Conservation (phyloP, 2,329 filamentous ascomycete species). For the Arthrobotrys conoides region DNA sequence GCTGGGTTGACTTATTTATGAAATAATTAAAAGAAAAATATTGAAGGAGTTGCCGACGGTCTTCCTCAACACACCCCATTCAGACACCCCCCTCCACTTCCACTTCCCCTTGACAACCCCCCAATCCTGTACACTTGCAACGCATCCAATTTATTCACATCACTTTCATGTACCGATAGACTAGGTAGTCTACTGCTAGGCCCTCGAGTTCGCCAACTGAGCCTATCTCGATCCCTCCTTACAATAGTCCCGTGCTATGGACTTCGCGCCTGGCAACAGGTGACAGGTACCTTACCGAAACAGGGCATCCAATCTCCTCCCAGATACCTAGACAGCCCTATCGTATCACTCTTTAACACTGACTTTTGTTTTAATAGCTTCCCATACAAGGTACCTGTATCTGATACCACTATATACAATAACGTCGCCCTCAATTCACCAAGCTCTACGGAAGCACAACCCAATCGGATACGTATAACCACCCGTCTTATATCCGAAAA, state of each 20-base stretch:
- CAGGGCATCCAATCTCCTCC: conserved; percentile 32
- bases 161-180: not conserved
- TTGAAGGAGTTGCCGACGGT: not conserved
- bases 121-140: not conserved
- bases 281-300: not conserved
- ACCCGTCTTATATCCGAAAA: not conserved
- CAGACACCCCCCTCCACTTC: not conserved
- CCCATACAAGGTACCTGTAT: not conserved
- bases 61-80: conserved; percentile 7
- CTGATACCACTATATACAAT: not conserved
- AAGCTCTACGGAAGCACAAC: no score
- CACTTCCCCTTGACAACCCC: not conserved
- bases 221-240: not conserved
- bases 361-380: not conserved
- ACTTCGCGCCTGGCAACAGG: not conserved
- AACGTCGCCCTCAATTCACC: no score
- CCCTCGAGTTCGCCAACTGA: conserved; percentile 13
- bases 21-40: conserved; percentile 16
- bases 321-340: not conserved
- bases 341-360: not conserved
- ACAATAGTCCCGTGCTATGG: not conserved
- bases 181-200: not conserved
- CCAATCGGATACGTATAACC: no score
- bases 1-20: not conserved
- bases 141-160: not conserved